phyloP scores from a whole-genome alignment of 768 basidiomycete species.

The Trametes elegans region DNA sequence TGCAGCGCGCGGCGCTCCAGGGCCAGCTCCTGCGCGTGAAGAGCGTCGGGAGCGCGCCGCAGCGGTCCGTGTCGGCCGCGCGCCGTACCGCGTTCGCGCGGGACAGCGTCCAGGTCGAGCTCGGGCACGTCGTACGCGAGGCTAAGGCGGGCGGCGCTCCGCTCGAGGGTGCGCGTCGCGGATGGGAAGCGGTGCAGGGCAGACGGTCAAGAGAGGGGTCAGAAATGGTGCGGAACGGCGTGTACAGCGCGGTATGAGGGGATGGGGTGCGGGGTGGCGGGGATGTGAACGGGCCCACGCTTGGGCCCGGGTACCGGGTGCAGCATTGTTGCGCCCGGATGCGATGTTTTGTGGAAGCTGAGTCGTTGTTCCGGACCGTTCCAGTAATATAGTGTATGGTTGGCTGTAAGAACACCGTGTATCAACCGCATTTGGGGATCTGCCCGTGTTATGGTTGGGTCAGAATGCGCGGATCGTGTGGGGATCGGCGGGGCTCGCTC shows the following conservation, averaged over 20 bases:
- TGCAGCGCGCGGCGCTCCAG: background rate
- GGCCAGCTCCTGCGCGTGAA: constrained; percentile 15
- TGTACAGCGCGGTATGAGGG: background rate
- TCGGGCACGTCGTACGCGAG: constrained; percentile 4
- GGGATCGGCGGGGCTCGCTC: too few species aligned
- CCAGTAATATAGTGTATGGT: constrained; percentile 6
- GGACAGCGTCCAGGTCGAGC: constrained; percentile 20
- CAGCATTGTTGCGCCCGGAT: background rate
- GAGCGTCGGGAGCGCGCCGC: constrained; percentile 21
- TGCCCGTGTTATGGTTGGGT: background rate
- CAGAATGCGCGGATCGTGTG: background rate
- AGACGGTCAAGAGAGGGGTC: background rate
- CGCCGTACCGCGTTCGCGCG: constrained; percentile 14
- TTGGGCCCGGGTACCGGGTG: too few species aligned
- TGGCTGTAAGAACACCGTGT: constrained; percentile 10
- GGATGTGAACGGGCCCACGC: too few species aligned
- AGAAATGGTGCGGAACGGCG: background rate
- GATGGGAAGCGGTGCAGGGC: background rate
- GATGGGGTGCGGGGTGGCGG: background rate
- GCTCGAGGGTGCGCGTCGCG: background rate
- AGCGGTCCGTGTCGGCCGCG: constrained; percentile 17
- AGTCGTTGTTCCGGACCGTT: background rate
- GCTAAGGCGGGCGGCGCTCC: background rate
- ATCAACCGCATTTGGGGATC: background rate
- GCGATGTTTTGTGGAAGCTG: background rate